phyloP scores from a whole-genome alignment of 2,329 filamentous ascomycete genomes.

The Phialocephala sp. region DNA sequence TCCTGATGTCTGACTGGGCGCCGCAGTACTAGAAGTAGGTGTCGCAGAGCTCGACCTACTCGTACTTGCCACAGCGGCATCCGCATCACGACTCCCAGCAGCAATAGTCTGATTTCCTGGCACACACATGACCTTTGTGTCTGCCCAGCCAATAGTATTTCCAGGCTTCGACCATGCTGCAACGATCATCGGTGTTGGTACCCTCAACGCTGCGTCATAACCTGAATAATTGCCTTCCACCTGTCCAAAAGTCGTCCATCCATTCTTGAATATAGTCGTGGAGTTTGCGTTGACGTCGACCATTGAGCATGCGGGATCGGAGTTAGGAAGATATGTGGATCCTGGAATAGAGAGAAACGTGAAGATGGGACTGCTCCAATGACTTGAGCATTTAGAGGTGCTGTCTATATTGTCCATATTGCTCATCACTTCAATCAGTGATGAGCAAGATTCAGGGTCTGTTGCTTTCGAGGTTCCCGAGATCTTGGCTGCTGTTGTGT shows the following conservation, averaged over 20 bases:
- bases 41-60: not conserved
- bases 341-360: conserved; percentile 6
- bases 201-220: conserved; percentile 6
- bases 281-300: conserved; percentile 2
- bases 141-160: not conserved
- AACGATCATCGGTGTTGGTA: conserved; percentile 7
- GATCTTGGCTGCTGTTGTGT: not conserved
- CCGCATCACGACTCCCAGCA: conserved; percentile 11
- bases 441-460: not conserved
- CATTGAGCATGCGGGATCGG: not conserved
- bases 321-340: not conserved
- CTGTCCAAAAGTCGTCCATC: not conserved
- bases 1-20: not conserved
- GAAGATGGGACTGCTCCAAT: not conserved
- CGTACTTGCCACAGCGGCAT: not conserved
- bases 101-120: conserved; percentile 5
- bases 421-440: not conserved
- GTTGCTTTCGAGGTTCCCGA: not conserved
- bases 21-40: not conserved
- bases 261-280: conserved; percentile 2
- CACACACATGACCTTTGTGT: conserved; percentile 11
- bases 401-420: not conserved
- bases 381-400: conserved; percentile 1
- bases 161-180: not conserved
- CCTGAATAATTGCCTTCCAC: not conserved